Evolutionary conservation across 208 protist species (phyloP).

Genomic region (Crithidia thermophila): DNA sequence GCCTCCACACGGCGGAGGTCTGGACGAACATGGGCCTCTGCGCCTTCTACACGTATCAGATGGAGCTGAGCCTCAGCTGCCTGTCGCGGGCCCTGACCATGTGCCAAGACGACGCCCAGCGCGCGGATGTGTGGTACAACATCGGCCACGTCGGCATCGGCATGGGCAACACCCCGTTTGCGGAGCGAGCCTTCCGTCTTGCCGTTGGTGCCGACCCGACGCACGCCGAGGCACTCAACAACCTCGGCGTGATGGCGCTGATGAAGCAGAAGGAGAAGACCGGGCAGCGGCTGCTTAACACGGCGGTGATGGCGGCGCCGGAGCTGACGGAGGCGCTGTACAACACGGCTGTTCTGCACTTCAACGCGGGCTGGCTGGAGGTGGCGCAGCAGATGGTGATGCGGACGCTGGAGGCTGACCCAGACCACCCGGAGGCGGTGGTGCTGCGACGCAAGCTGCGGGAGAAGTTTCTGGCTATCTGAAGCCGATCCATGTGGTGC

Average conservation of each 20-base stretch:
- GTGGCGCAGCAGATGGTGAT: conserved; percentile 61
- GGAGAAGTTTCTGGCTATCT: conserved; percentile 59
- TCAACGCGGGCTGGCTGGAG: conserved; percentile 81
- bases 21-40: conserved; percentile 97
- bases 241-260: conserved; percentile 88
- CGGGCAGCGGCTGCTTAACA: conserved; percentile 69
- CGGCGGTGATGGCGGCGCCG: conserved; percentile 68
- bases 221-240: conserved; percentile 95
- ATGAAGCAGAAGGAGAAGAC: conserved; percentile 44
- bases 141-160: conserved; percentile 94
- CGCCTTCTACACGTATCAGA: conserved; percentile 94
- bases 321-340: conserved; percentile 92
- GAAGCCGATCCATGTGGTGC: neutral
- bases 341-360: conserved; percentile 87
- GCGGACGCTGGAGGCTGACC: conserved; percentile 72
- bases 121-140: conserved; percentile 96
- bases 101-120: conserved; percentile 64
- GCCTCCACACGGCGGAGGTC: conserved; percentile 89
- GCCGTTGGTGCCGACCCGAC: conserved; percentile 84
- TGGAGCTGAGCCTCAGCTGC: conserved; percentile 94
- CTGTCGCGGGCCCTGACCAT: conserved; percentile 88
- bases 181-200: conserved; percentile 93
- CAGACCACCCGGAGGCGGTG: conserved; percentile 86
- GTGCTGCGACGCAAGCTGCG: conserved; percentile 64
- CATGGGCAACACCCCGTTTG: conserved; percentile 90